Evolutionary conservation across 306 rosid species (phyloP), one percentile per base, ranked within the genome.

Genomic region (Fagus sylvatica): DNA sequence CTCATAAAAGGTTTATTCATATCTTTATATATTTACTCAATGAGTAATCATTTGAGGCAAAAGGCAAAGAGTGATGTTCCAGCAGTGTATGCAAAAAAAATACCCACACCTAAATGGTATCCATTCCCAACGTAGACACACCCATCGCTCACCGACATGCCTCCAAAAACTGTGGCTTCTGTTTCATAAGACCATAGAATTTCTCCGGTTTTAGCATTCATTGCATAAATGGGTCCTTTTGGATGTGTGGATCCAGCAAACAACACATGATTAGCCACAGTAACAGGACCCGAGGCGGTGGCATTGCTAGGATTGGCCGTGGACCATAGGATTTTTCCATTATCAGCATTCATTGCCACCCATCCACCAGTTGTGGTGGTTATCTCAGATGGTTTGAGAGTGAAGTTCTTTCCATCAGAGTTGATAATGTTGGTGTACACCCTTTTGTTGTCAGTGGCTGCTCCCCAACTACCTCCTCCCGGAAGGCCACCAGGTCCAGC

Each of bases 391-490:
- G 92, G 91, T 17, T 7, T 71, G n/a, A 88, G 85, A 2, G 82
- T 86, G 78, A 90, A 90, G 39, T 81, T 83, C 51, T 81, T 77
- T 30, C 12, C 61, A 2, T 85, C 71, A 19, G 74, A 60, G 69
- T 86, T 88, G 30, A 67, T 88, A 16, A 87, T 87, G 78, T 89
- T 91, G 0, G 96, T 89, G 77, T 87, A 91, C 22, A 85, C 83
- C 46, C 81, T 80, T 71, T 59, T 80, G 69, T 82, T 87, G 13
- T 91, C 96, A 0, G 91, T 87, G 43, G 93, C 86, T 39, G 90
- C 89, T 15, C 89, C 96, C 91, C 90, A 87, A 48, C 56, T 78
- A 10, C 88, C 90, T 2, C 94, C 92, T 53, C 91, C 91, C 2
- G 32, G 61, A 0, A 53, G 7, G 0, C 89, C 87, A 54, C 90